These are phyloP conservation scores for Jasminum sambac DNA, from an alignment of 257 asterid species.

Conservation along the genomic window DNA sequence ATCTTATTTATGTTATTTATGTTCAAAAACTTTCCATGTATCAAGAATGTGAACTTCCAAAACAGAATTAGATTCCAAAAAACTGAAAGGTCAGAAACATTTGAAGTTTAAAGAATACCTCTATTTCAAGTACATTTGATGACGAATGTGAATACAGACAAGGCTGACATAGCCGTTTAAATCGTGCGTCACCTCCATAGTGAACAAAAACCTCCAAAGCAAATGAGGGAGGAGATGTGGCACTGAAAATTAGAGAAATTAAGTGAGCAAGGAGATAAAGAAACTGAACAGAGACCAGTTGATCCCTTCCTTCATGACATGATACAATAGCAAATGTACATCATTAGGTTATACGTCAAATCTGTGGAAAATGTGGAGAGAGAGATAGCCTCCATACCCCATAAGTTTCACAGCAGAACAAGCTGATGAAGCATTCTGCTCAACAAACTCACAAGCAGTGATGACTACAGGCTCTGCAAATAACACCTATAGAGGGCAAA, in stretches of 20 bases:
- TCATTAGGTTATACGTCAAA: conserved; percentile 10
- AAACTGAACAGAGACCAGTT: neutral
- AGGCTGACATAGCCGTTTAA: conserved; percentile 90
- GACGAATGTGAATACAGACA: conserved; percentile 92
- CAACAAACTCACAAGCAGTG: conserved; percentile 89
- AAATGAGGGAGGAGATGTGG: conserved; percentile 90
- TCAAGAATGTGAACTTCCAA: neutral
- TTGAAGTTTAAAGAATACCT: conserved; percentile 47
- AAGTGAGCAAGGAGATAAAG: neutral
- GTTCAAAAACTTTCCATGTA: neutral
- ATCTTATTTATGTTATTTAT: neutral
- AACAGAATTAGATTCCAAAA: neutral
- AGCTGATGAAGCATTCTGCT: conserved; percentile 80
- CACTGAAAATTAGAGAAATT: conserved; percentile 39
- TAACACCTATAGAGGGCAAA: conserved; percentile 58
- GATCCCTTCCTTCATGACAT: conserved; percentile 1
- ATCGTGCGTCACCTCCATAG: conserved; percentile 91
- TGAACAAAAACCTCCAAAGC: conserved; percentile 92
- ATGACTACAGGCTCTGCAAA: conserved; percentile 83
- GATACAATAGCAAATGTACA: neutral
- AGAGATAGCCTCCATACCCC: conserved; percentile 56
- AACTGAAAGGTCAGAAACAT: neutral
- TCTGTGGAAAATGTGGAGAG: conserved; percentile 15
- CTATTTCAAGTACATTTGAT: conserved; percentile 90
- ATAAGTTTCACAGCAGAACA: conserved; percentile 71